Evolutionary conservation across 169 alveolate genomes (phyloP).

Genomic region (Miamiensis avidus): DNA sequence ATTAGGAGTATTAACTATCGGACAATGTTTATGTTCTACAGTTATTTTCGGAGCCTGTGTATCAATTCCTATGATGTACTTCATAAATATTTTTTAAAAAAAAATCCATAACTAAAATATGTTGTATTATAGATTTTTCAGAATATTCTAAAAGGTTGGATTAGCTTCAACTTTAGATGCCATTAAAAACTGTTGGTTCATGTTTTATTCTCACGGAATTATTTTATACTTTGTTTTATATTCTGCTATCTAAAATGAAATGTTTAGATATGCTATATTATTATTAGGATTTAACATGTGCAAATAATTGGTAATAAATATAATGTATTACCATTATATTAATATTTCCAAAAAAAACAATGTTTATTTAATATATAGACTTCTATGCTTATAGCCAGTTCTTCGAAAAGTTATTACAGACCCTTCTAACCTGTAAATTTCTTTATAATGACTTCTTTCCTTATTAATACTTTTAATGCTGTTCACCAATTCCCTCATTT

Average conservation of each 20-base stretch:
- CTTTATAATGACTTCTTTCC: too few species aligned
- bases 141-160: background rate
- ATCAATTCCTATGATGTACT: background rate
- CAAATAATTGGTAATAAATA: too few species aligned
- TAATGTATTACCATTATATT: too few species aligned
- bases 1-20: background rate
- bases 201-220: background rate
- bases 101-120: background rate
- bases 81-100: too few species aligned
- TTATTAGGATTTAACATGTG: background rate
- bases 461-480: background rate
- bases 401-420: background rate
- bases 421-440: background rate
- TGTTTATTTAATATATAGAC: too few species aligned
- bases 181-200: background rate
- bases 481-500: background rate
- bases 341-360: too few species aligned
- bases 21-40: background rate
- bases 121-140: background rate
- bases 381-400: background rate
- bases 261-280: background rate
- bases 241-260: background rate
- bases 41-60: background rate
- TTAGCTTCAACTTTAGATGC: background rate
- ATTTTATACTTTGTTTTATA: background rate